Evolutionary conservation across 2,329 filamentous ascomycete species (phyloP).

Genomic region (Talaromyces piceae): DNA sequence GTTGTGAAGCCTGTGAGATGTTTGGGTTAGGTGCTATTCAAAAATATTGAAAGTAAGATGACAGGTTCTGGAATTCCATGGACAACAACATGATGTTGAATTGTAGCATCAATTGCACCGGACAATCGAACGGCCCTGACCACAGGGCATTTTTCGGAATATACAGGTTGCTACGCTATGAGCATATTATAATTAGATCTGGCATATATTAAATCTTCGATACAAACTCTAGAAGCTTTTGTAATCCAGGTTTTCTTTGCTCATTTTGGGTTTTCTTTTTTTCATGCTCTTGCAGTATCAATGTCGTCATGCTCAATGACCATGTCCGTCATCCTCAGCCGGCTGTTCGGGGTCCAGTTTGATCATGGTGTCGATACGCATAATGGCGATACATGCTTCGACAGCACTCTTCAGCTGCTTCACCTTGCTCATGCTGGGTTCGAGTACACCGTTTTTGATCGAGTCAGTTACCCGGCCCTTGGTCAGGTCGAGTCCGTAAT

Average conservation of each 20-base stretch:
- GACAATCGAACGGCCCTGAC: too few species aligned
- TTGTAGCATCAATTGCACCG: neutral
- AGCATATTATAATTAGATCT: neutral
- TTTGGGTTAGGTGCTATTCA: neutral
- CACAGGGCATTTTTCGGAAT: too few species aligned
- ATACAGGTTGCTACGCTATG: neutral
- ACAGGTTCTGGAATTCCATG: neutral
- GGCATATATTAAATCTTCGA: neutral
- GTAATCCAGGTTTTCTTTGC: neutral
- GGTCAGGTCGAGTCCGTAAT: slow-evolving; percentile 87
- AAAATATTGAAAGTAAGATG: too few species aligned
- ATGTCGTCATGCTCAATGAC: slow-evolving; percentile 50
- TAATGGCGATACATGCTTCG: slow-evolving; percentile 96
- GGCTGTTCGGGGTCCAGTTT: slow-evolving; percentile 88
- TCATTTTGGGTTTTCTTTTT: neutral
- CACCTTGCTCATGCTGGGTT: slow-evolving; percentile 97
- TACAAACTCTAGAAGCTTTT: neutral
- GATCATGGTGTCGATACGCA: slow-evolving; percentile 98
- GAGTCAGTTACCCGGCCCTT: slow-evolving; percentile 89
- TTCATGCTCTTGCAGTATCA: neutral
- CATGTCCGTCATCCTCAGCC: slow-evolving; percentile 72
- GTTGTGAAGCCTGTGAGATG: neutral
- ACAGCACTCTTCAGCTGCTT: slow-evolving; percentile 97
- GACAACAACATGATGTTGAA: neutral
- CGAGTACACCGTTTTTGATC: slow-evolving; percentile 88